phyloP scores from a whole-genome alignment of 23 red algal genomes.

The Gracilaria caudata region DNA sequence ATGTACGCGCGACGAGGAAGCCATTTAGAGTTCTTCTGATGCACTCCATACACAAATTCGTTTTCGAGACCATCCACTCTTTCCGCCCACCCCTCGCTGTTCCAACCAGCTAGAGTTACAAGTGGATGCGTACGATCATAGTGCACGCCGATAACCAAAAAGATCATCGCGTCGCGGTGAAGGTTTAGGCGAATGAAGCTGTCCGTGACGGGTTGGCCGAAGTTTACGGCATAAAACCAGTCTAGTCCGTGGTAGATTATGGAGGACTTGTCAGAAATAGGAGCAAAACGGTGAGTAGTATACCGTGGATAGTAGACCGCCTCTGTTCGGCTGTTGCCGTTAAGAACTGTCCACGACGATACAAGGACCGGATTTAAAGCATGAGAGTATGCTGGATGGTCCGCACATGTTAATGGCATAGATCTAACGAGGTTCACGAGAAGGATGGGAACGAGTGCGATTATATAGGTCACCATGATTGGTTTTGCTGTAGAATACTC shows the following conservation, averaged over 20 bases:
- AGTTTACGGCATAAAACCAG: conserved; percentile 31
- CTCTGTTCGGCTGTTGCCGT: neutral
- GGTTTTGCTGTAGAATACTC: too few relatives aligned
- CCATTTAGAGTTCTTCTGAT: conserved; percentile 37
- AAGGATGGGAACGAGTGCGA: neutral
- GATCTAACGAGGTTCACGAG: neutral
- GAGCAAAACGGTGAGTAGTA: neutral
- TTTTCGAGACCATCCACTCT: conserved; percentile 24
- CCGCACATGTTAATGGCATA: neutral
- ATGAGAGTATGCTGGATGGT: conserved; percentile 22
- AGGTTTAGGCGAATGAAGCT: conserved; percentile 34
- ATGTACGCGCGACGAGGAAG: conserved; percentile 23
- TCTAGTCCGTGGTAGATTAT: conserved; percentile 20
- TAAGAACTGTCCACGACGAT: conserved; percentile 3
- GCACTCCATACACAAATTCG: conserved; percentile 9
- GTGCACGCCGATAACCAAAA: neutral
- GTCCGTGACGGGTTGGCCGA: neutral
- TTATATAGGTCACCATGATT: too few relatives aligned
- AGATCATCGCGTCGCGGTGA: conserved; percentile 27
- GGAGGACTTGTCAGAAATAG: neutral
- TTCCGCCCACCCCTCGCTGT: conserved; percentile 22
- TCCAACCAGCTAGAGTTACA: conserved; percentile 22
- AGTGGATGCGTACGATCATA: neutral
- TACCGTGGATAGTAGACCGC: conserved; percentile 13
- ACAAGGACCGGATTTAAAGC: conserved; percentile 14